Base-by-base conservation (phyloP, 805 yeast genomes). In the Ogataea pilisensis region DNA sequence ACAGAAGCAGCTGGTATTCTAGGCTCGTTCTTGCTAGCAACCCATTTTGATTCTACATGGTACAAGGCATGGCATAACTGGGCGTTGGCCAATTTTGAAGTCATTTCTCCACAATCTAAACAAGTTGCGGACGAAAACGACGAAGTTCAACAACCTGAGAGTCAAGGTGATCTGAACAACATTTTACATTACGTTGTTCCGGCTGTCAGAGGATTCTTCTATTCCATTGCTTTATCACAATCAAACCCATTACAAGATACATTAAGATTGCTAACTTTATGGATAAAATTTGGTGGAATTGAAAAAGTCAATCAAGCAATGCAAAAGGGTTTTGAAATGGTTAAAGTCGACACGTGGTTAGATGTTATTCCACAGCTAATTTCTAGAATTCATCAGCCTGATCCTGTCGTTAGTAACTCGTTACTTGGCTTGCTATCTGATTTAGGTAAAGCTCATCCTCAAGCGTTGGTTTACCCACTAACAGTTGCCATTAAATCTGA, bases 21-120 rank as follows among this genome's bases (percentile, higher is more conserved):
- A 44, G 96, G 97, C 11, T 89, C 97, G 0, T 93, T 87, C 59
- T 67, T 93, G 41, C 70, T 93, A 48, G 98, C 99, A 0, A 91
- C 99, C 0, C 96, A 90, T 59, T 91, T 93, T 62, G 97, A 93
- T 59, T 72, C 77, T 27, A 75, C 77, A 19, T 93, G 99, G 96
- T 93, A 93, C 57, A 93, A 95, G 58, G 99, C 98, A 14, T 95
- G 99, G 99, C 99, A 93, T 60, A 91, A 89, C 57, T 93, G 99
- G 99, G 99, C 99, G 0, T 70, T 95, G 57, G 97, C 98, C 1
- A 93, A 95, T 62, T 93, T 90, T 59, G 97, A 93, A 58, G 98
- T 91, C 1, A 84, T 91, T 17, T 84, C 96, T 0, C 70, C 83
- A 21, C 63, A 63, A 34, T 50, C 67, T 0, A 60, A 55, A 22